Conservation (phyloP, 805 yeast genomes). For the Saturnispora quitensis region DNA sequence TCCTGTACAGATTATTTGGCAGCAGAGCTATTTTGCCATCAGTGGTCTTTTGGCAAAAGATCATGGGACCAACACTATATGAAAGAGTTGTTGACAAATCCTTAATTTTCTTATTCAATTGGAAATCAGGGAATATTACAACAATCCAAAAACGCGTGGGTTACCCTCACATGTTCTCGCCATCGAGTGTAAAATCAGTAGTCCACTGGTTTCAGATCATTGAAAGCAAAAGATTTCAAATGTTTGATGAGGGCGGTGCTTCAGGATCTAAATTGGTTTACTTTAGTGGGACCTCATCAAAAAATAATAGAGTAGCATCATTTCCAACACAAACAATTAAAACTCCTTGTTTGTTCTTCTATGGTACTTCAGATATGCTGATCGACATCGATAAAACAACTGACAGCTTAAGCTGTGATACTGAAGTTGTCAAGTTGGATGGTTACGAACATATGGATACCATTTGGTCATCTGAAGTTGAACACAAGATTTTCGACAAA, state of each 20-base stretch:
- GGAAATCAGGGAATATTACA: slow-evolving; percentile 38
- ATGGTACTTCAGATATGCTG: slow-evolving; percentile 73
- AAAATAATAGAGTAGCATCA: slow-evolving; percentile 40
- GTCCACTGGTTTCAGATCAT: slow-evolving; percentile 43
- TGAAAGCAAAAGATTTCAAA: slow-evolving; percentile 38
- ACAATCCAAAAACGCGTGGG: slow-evolving; percentile 37
- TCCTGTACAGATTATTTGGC: slow-evolving; percentile 68
- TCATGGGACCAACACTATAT: slow-evolving; percentile 44
- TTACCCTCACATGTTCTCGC: slow-evolving; percentile 45
- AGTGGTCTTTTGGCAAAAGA: slow-evolving; percentile 48
- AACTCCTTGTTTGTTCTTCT: slow-evolving; percentile 68
- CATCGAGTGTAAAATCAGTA: slow-evolving; percentile 48
- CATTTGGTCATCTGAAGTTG: slow-evolving; percentile 74
- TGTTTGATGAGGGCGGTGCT: slow-evolving; percentile 39
- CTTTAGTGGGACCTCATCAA: slow-evolving; percentile 19
- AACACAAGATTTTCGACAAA: slow-evolving; percentile 30
- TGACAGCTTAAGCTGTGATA: slow-evolving; percentile 48
- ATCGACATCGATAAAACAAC: slow-evolving; percentile 79
- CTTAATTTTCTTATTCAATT: slow-evolving; percentile 38
- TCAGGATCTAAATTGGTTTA: slow-evolving; percentile 26
- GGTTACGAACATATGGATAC: slow-evolving; percentile 87
- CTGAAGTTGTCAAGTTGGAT: slow-evolving; percentile 38
- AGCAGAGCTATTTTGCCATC: slow-evolving; percentile 64
- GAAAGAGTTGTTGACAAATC: slow-evolving; percentile 38
- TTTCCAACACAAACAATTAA: slow-evolving; percentile 62